Evolutionary conservation across 805 yeast species (phyloP).

Genomic region (Saccharomycopsis schoenii): DNA sequence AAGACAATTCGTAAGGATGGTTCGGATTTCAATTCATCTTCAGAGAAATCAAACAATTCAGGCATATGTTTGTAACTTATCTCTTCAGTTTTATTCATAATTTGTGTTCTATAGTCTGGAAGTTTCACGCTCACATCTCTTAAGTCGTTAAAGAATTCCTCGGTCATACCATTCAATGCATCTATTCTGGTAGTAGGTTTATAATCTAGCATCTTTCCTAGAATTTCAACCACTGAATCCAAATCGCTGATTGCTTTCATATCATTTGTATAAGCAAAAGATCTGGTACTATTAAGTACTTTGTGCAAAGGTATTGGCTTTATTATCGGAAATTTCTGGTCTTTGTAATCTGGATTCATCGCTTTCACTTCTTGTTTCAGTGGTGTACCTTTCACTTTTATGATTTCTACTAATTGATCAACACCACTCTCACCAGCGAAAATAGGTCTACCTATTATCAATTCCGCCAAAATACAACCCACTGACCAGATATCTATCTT

Average conservation of each 20-base stretch:
- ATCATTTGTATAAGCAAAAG: constrained; percentile 30
- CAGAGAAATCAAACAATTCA: constrained; percentile 37
- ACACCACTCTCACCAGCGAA: constrained; percentile 98
- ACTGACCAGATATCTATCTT: constrained; percentile 97
- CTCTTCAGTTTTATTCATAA: constrained; percentile 4
- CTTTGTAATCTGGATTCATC: constrained; percentile 97
- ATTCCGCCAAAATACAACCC: constrained; percentile 97
- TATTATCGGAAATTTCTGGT: constrained; percentile 87
- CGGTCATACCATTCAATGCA: constrained; percentile 44
- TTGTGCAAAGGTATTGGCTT: constrained; percentile 52
- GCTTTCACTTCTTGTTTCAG: constrained; percentile 81
- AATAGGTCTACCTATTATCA: constrained; percentile 88
- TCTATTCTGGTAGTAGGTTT: constrained; percentile 57
- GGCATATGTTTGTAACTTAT: constrained; percentile 26
- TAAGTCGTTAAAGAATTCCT: constrained; percentile 47
- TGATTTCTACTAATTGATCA: constrained; percentile 93
- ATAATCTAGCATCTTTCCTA: constrained; percentile 51
- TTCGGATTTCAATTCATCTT: constrained; percentile 32
- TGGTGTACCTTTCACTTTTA: constrained; percentile 93
- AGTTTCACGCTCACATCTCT: constrained; percentile 22
- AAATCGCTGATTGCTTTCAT: background rate
- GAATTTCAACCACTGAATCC: constrained; percentile 41
- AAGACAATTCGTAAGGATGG: constrained; percentile 28
- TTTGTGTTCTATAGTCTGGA: constrained; percentile 15
- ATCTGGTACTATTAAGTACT: constrained; percentile 44